Evolutionary conservation across 176 grass and related monocot species (phyloP).

Genomic region (Zea mays): DNA sequence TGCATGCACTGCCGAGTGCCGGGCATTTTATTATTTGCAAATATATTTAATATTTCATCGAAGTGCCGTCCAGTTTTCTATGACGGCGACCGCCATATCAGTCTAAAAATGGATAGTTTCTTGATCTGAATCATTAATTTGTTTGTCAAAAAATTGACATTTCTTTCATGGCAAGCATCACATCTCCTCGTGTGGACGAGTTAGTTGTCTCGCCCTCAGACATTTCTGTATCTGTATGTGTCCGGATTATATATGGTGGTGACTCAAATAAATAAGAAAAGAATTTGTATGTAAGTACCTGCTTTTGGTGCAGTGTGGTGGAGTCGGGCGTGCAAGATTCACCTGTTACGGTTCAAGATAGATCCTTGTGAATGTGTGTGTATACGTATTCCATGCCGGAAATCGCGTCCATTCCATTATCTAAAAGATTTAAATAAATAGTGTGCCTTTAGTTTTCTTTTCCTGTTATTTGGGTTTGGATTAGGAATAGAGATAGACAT

Average conservation of each 20-base stretch:
- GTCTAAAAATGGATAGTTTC: neutral
- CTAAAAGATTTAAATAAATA: neutral
- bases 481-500: neutral
- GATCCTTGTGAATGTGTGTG: neutral
- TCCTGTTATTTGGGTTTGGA: neutral
- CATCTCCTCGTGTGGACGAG: neutral
- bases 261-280: neutral
- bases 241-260: neutral
- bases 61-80: constrained; percentile 15
- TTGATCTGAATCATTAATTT: neutral
- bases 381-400: neutral
- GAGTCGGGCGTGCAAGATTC: neutral
- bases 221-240: neutral
- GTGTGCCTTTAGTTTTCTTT: neutral
- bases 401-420: neutral
- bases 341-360: neutral
- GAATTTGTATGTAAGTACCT: neutral
- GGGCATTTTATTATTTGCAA: constrained; percentile 4
- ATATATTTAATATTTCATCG: neutral
- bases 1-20: neutral
- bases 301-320: neutral
- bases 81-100: neutral
- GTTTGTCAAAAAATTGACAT: neutral
- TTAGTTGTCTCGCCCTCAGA: neutral
- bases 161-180: neutral